Evolutionary conservation across 2,329 filamentous ascomycete species (phyloP), one percentile per base, ranked within the genome.

Genomic region (Claviceps quebecensis): DNA sequence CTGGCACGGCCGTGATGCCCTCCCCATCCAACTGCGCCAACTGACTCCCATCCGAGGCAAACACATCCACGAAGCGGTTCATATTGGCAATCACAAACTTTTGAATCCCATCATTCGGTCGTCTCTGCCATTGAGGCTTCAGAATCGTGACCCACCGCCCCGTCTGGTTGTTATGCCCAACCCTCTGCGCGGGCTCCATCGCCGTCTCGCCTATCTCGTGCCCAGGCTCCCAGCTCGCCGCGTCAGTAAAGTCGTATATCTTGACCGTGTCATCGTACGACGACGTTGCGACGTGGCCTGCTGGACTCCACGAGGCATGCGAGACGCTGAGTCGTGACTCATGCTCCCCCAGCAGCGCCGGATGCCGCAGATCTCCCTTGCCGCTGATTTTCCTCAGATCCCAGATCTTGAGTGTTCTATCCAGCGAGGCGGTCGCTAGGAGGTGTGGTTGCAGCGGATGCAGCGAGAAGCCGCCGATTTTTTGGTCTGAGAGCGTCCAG

Each of bases 251-350:
- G 58, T 90, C 79, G 68, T 97, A 88, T 9, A 98, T 85, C 63
- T 97, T 97, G 56, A 98, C 78, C 0, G 87, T 95, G 60, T 98
- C 89, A 61, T 98, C 93, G 64, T 98, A 98, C 0, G 86, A 91
- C 0, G 89, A 86, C 0, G 93, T 98, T 0, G 90, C 93, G 5
- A 98, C 73, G 56, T 95, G 86, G 0, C 91, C 93, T 0, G 78
- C 84, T 0, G 80, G 74, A 55, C 89, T 93, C 82, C 90, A 98
- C 0, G 90, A 86, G 0, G 91, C 93, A 64, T 96, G 90, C 0
- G 87, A 95, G 0, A 98, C 90, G 0, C 87, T 95, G 0, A 97
- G 71, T 2, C 84, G 78, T 19, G 85, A 93, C 50, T 81, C 74
- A 60, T 98, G 90, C 63, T 93, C 84, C 6, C 86, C 91, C 0